Base-by-base conservation (phyloP, 345 rosid species). In the Eucalyptus globulus region DNA sequence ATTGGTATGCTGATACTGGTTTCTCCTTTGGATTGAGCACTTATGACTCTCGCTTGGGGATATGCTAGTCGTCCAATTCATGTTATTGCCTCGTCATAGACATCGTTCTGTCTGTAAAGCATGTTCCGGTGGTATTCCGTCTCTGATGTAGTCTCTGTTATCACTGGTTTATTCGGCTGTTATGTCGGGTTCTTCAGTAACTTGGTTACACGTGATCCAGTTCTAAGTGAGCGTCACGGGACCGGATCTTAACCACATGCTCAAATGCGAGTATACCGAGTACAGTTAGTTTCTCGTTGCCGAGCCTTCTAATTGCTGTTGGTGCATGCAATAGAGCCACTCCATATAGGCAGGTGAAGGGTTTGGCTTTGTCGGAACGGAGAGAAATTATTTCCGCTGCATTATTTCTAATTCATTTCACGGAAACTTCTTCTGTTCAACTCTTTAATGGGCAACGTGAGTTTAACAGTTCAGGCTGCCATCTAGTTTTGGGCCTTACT, bases 41-140 rank as follows among this genome's bases (percentile, higher is more conserved):
- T 94, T 34, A 94, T 91, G 91, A 91, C 97, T 47, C 90, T 95
- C 88, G 92, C 95, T 89, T 97, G 97, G 98, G 96, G 92, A 90
- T 91, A 22, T 93, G 95, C 88, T 95, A 91, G 89, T 89, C 92
- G 27, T 67, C 91, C 87, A 88, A 93, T 89, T 94, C 97, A 80
- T 93, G 94, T 93, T 96, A 93, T 93, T 91, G 92, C 87, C 92
- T 95, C 88, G 93, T 94, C 87, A 80, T 94, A 86, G 97, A 94
- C 90, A 17, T 93, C 87, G 87, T 94, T 92, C 88, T 93, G 62
- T 89, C 87, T 90, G 88, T 81, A 51, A 91, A 47, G 72, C 93
- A 90, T 76, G 80, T 60, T 49, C 53, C 89, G 9, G 87, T 92
- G 89, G 89, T 76, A 76, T 86, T 88, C 94, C 43, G 91, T 92